Percentiles rank a stretch among this genome's conserved stretches.
Evolutionary conservation across 805 yeast genomes (phyloP).

Genomic region (Suhomyces pyralidae): DNA sequence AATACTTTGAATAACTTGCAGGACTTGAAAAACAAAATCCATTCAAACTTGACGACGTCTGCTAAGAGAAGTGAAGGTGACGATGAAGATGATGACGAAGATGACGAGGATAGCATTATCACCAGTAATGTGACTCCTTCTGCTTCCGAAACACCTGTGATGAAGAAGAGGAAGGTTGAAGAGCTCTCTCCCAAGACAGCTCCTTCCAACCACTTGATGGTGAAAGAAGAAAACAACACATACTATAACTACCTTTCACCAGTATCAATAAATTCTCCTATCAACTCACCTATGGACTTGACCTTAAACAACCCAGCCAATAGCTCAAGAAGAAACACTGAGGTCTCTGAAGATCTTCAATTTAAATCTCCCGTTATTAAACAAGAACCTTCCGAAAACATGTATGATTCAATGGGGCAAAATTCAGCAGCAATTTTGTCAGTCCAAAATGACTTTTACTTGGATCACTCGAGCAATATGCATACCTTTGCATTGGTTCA

Average conservation of each 20-base stretch:
- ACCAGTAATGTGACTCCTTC: neutral
- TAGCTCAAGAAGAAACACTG: constrained; percentile 1
- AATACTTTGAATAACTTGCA: constrained; percentile 14
- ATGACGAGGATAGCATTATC: constrained; percentile 8
- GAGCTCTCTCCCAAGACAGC: neutral
- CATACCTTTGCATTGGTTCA: neutral
- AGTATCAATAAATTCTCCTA: constrained; percentile 39
- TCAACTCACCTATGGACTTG: constrained; percentile 39
- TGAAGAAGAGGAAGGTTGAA: constrained; percentile 13
- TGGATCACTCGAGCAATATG: neutral
- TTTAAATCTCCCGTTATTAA: constrained; percentile 1
- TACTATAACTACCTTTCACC: constrained; percentile 42
- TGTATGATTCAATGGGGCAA: constrained; percentile 39
- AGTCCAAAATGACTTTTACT: constrained; percentile 5
- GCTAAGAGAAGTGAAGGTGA: constrained; percentile 6
- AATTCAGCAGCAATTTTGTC: constrained; percentile 47
- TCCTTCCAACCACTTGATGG: neutral
- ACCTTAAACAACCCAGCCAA: constrained; percentile 18
- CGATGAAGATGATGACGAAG: constrained; percentile 13
- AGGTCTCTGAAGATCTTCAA: neutral
- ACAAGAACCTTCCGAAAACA: neutral
- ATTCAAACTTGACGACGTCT: constrained; percentile 19
- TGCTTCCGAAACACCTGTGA: constrained; percentile 1
- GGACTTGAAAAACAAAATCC: constrained; percentile 26
- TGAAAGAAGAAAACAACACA: constrained; percentile 3